phyloP scores from a whole-genome alignment of 1,284 basidiomycete species.

The Puccinia horiana region DNA sequence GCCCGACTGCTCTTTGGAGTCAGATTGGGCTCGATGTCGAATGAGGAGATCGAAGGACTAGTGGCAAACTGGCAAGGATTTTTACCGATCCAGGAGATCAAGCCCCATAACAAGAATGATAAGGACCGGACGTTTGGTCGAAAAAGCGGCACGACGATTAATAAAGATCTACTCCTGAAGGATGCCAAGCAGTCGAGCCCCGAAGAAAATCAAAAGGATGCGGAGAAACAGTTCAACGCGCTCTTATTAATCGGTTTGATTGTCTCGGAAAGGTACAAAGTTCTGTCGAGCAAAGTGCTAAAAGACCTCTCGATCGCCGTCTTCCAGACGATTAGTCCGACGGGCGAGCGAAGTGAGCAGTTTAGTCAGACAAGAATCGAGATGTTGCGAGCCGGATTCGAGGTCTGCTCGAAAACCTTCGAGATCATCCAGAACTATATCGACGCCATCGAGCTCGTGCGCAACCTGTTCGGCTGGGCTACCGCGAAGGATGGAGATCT shows the following conservation, averaged over 20 bases:
- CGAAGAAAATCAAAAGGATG: neutral
- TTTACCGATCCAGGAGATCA: conserved; percentile 24
- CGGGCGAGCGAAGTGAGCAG: neutral
- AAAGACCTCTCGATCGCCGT: conserved; percentile 41
- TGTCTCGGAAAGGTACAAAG: conserved; percentile 75
- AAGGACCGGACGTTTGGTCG: conserved; percentile 29
- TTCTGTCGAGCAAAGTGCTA: conserved; percentile 69
- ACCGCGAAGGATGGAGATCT: conserved; percentile 73
- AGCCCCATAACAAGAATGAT: conserved; percentile 1
- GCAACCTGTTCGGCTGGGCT: conserved; percentile 78
- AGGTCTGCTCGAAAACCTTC: conserved; percentile 85
- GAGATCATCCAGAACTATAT: conserved; percentile 91
- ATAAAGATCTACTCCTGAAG: neutral
- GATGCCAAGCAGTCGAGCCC: neutral
- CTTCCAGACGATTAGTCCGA: conserved; percentile 23
- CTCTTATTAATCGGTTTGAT: conserved; percentile 79
- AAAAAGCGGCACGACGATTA: neutral
- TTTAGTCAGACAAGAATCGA: conserved; percentile 52
- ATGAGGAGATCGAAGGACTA: conserved; percentile 22
- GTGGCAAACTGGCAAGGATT: conserved; percentile 13
- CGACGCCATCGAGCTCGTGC: conserved; percentile 84
- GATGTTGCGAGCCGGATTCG: conserved; percentile 75
- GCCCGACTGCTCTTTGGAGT: conserved; percentile 19
- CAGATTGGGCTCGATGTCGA: conserved; percentile 17
- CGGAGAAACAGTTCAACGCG: conserved; percentile 55